phyloP scores from a whole-genome alignment of 1,139 yeast genomes.

The Geotrichum bryndzae region DNA sequence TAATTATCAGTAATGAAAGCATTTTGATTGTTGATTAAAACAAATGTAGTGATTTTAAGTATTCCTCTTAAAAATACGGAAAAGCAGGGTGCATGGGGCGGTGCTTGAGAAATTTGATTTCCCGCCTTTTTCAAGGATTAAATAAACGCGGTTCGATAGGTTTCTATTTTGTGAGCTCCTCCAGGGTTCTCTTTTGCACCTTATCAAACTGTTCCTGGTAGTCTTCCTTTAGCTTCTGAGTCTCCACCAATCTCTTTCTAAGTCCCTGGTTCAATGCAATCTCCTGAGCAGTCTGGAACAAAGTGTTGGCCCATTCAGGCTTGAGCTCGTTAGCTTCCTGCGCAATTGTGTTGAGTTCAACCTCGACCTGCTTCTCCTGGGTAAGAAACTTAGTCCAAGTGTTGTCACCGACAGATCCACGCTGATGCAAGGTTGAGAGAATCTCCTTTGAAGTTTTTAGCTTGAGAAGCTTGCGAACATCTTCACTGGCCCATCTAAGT shows the following conservation, averaged over 20 bases:
- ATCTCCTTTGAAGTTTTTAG: conserved; percentile 68
- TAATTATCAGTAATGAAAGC: neutral
- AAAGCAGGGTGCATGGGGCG: neutral
- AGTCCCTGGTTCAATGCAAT: conserved; percentile 88
- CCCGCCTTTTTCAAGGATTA: neutral
- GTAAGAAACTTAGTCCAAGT: conserved; percentile 72
- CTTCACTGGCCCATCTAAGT: conserved; percentile 67
- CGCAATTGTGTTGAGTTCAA: conserved; percentile 75
- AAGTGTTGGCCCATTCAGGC: conserved; percentile 72
- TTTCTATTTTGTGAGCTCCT: conserved; percentile 10
- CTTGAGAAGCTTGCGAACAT: conserved; percentile 59
- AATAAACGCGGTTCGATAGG: neutral
- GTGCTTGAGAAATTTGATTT: neutral
- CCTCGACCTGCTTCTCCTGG: conserved; percentile 69
- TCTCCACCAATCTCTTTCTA: conserved; percentile 67
- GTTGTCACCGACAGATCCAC: conserved; percentile 88
- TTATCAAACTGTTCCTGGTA: conserved; percentile 22
- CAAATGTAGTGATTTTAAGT: no score
- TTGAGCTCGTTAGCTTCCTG: conserved; percentile 67
- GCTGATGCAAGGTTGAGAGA: conserved; percentile 67
- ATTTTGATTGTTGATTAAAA: neutral
- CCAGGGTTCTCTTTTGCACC: conserved; percentile 13
- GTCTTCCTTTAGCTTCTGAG: conserved; percentile 38
- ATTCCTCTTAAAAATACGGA: no score
- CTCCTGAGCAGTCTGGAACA: conserved; percentile 79